Percentiles rank a stretch among this genome's conserved stretches.
Evolutionary conservation across 345 rosid species (phyloP).

Genomic region (Dovyalis caffra): DNA sequence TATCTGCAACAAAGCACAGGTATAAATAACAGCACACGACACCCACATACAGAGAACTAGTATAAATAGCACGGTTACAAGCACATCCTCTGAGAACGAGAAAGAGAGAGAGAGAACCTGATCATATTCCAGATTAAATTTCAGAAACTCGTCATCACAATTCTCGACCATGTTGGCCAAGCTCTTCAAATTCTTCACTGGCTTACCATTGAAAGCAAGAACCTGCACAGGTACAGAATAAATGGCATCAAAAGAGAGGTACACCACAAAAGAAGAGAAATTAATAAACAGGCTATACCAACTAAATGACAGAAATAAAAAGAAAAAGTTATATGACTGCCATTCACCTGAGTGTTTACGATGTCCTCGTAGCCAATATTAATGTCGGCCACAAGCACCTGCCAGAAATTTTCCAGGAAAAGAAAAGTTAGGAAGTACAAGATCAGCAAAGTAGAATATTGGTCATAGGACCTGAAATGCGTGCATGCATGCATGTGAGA

Average conservation of each 20-base stretch:
- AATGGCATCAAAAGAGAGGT: neutral
- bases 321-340: neutral
- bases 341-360: slow-evolving; percentile 83
- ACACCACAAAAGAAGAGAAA: neutral
- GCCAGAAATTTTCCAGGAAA: slow-evolving; percentile 6
- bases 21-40: neutral
- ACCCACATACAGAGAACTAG: neutral
- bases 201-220: slow-evolving; percentile 80
- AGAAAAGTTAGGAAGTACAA: neutral
- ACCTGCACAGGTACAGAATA: slow-evolving; percentile 42
- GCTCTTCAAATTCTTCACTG: slow-evolving; percentile 79
- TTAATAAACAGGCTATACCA: neutral
- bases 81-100: neutral
- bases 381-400: slow-evolving; percentile 97
- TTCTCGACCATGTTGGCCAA: slow-evolving; percentile 83
- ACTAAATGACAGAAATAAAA: neutral
- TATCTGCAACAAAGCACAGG: slow-evolving; percentile 41
- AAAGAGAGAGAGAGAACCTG: slow-evolving; percentile 48
- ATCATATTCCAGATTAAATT: slow-evolving; percentile 84
- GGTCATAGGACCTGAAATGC: neutral
- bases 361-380: slow-evolving; percentile 95
- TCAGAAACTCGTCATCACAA: slow-evolving; percentile 74
- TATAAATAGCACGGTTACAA: neutral
- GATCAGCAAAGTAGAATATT: neutral
- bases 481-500: neutral